Evolutionary conservation across 2,329 filamentous ascomycete genomes (phyloP).

Genomic region (Cyphellophora attinorum): DNA sequence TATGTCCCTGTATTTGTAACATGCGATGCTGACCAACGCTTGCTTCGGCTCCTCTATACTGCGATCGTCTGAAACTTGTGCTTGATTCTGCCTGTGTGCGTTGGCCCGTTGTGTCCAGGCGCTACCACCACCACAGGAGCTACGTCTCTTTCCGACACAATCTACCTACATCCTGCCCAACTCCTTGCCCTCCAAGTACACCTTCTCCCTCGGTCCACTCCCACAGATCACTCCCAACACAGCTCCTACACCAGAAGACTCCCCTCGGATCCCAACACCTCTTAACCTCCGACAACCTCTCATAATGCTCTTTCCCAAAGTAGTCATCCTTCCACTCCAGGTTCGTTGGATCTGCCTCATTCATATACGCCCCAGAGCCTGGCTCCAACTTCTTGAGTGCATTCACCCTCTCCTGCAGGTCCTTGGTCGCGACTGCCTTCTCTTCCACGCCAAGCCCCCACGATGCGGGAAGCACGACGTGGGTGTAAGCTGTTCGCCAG

Average conservation of each 20-base stretch:
- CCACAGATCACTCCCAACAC: conserved; percentile 22
- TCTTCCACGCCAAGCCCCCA: conserved; percentile 4
- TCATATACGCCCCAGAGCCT: conserved; percentile 17
- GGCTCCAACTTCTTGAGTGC: conserved; percentile 1
- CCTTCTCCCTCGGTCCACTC: background rate
- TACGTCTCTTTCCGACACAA: background rate
- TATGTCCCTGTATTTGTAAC: too few species aligned
- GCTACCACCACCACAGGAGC: too few species aligned
- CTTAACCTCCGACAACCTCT: conserved; percentile 22
- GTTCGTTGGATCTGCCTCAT: conserved; percentile 29
- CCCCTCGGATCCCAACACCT: conserved; percentile 21
- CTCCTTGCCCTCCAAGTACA: background rate
- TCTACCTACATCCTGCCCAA: background rate
- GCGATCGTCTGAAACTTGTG: too few species aligned
- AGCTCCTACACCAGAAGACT: conserved; percentile 20
- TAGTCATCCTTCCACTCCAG: conserved; percentile 29
- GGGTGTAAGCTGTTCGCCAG: conserved; percentile 26
- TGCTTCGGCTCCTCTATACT: too few species aligned
- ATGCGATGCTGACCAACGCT: too few species aligned
- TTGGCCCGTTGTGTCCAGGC: too few species aligned
- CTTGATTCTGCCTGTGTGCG: too few species aligned
- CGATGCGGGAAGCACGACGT: conserved; percentile 4
- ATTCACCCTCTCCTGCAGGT: background rate
- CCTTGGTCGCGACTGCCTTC: conserved; percentile 6
- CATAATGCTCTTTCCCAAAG: conserved; percentile 26